A percentile compares a stretch with the other conserved stretches of the same genome.
Evolutionary conservation across 129 eudicot genomes (phyloP).

Genomic region (Mikania micrantha): DNA sequence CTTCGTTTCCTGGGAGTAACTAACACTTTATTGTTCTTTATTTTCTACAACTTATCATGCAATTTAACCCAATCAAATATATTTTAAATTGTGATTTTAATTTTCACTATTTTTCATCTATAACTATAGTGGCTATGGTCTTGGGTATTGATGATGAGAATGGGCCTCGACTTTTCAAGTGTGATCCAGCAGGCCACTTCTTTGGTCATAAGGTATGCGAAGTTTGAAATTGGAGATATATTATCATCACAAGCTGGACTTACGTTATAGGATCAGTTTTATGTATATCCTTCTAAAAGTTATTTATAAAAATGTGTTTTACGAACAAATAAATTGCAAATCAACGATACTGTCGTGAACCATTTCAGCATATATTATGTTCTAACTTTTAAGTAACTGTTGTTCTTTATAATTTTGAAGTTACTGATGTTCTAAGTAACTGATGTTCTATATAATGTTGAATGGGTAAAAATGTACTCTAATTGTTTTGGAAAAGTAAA

Average conservation of each 20-base stretch:
- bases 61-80: background rate
- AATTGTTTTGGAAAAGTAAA: background rate
- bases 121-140: slow-evolving; percentile 75
- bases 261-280: background rate
- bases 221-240: background rate
- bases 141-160: slow-evolving; percentile 93
- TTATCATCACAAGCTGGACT: background rate
- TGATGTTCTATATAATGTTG: background rate
- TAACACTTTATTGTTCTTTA: background rate
- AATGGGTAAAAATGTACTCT: background rate
- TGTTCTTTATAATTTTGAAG: background rate
- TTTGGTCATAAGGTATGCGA: slow-evolving; percentile 80
- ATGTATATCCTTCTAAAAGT: background rate
- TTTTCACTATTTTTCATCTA: background rate
- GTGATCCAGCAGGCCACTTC: slow-evolving; percentile 99
- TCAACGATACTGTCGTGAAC: background rate
- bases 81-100: background rate
- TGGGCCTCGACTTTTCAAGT: slow-evolving; percentile 89
- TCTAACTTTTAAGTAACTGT: background rate
- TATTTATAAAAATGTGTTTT: background rate
- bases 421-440: background rate
- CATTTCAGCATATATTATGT: background rate
- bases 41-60: background rate
- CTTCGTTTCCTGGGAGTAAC: background rate
- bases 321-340: background rate